These are phyloP conservation scores for Pseudopediastrum boryanum DNA, from an alignment of 139 green algal genomes.

Conservation along the genomic window DNA sequence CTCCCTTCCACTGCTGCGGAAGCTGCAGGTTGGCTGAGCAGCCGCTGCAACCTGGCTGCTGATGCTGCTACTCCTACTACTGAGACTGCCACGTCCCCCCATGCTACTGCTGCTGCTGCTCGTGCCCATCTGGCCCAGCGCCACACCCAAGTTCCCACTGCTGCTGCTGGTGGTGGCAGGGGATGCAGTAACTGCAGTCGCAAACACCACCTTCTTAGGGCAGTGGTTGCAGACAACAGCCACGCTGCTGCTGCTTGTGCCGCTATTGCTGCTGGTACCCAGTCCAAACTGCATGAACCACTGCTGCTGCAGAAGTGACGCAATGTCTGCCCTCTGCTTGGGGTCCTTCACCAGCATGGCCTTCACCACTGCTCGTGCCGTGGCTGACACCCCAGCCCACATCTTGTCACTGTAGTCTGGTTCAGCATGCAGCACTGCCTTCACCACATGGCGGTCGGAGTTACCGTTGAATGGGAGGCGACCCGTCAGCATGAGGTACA, in stretches of 20 bases:
- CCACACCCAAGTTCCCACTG: no score
- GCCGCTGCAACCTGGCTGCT: no score
- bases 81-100: no score
- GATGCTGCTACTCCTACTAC: no score
- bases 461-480: conserved; percentile 43
- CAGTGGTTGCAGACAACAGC: no score
- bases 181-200: neutral
- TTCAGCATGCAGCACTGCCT: conserved; percentile 41
- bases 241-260: neutral
- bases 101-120: no score
- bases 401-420: conserved; percentile 39
- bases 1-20: conserved; percentile 7
- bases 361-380: conserved; percentile 43
- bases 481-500: conserved; percentile 76
- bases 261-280: neutral
- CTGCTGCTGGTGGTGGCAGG: neutral
- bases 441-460: conserved; percentile 36
- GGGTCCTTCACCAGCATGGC: conserved; percentile 56
- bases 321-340: conserved; percentile 27
- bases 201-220: neutral
- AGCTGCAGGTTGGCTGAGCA: neutral
- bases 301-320: conserved; percentile 45
- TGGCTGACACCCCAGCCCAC: conserved; percentile 35
- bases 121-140: no score
- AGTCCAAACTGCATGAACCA: conserved; percentile 8